Conservation (phyloP, 148 eudicot species). For the Dysphania ambrosioides region DNA sequence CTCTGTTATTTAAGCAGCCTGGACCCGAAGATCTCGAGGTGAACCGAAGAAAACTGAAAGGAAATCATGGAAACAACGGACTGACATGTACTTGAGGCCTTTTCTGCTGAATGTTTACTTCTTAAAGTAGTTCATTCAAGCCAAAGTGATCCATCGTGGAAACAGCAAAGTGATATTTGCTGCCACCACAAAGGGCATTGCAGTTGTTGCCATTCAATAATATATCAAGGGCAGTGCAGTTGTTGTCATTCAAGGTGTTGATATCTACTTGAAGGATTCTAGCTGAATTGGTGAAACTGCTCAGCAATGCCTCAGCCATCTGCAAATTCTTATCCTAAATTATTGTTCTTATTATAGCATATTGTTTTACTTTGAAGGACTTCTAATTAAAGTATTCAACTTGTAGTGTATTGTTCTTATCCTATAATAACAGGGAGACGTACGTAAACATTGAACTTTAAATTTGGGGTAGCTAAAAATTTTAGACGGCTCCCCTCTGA, state of each 20-base stretch:
- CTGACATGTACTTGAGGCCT: constrained; percentile 93
- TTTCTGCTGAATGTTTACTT: constrained; percentile 78
- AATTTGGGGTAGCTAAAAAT: no score
- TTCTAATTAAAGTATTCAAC: no score
- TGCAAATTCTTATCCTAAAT: no score
- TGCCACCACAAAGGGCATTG: constrained; percentile 95
- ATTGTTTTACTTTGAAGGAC: no score
- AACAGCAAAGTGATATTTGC: constrained; percentile 90
- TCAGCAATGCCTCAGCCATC: constrained; percentile 15
- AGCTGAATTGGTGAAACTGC: neutral
- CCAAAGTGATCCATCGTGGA: constrained; percentile 91
- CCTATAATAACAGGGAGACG: no score
- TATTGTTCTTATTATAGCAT: no score
- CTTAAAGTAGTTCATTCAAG: constrained; percentile 73
- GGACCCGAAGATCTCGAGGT: constrained; percentile 86
- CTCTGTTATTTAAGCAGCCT: constrained; percentile 74
- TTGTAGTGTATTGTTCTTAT: no score
- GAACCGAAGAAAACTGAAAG: constrained; percentile 67
- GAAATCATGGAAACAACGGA: constrained; percentile 87
- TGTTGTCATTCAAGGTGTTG: neutral
- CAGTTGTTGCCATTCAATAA: no score
- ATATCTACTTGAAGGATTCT: neutral
- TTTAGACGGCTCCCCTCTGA: no score
- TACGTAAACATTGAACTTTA: no score
- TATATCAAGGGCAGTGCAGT: constrained; percentile 2